phyloP scores from a whole-genome alignment of 2,329 filamentous ascomycete genomes.

The Arthrobotrys pseudoclavata region DNA sequence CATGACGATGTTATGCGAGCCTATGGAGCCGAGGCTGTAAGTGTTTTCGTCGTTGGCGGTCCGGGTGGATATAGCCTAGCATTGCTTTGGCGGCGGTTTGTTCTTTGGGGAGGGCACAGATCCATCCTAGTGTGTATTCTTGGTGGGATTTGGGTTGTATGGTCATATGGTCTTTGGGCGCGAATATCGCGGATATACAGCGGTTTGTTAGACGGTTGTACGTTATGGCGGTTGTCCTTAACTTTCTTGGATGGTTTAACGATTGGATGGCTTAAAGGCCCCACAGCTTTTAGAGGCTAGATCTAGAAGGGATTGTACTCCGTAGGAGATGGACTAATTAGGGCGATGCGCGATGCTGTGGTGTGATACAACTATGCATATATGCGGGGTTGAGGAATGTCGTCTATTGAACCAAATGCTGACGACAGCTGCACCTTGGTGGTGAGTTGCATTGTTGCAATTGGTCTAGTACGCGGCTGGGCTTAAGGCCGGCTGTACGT shows the following conservation, averaged over 20 bases:
- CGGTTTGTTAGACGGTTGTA: background rate
- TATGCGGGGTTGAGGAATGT: background rate
- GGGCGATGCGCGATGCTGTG: background rate
- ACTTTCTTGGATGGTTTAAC: no score
- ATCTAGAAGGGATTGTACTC: background rate
- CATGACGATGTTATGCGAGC: conserved; percentile 25
- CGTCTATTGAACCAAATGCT: background rate
- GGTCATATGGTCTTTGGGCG: no score
- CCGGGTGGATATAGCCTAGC: conserved; percentile 19
- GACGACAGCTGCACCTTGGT: no score
- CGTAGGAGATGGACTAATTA: background rate
- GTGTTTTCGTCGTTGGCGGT: conserved; percentile 10
- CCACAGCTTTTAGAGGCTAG: background rate
- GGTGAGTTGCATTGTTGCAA: no score
- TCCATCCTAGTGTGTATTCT: conserved; percentile 34
- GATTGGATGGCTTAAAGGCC: no score
- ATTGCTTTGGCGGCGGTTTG: conserved; percentile 21
- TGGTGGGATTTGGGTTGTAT: conserved; percentile 25
- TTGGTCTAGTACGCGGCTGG: no score
- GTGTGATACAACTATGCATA: background rate
- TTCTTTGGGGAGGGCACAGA: conserved; percentile 31
- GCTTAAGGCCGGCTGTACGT: no score
- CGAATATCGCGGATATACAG: background rate
- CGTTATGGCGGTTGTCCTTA: no score
- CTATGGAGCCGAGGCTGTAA: conserved; percentile 27